Evolutionary conservation across 2,329 filamentous ascomycete species (phyloP).

Genomic region (Cytospora piceicola): DNA sequence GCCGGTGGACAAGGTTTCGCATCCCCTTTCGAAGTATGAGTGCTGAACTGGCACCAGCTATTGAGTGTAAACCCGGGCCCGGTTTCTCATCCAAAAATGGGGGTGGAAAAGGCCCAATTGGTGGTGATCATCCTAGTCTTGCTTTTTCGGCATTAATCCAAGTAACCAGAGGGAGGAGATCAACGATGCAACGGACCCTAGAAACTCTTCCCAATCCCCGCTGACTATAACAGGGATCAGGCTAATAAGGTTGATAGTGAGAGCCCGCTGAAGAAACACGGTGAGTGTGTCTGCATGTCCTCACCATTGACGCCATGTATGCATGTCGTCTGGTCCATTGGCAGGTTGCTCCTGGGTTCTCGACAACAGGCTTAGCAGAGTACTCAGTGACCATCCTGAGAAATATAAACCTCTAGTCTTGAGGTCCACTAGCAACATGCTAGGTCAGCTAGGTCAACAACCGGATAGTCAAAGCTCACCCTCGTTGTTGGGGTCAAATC

Average conservation of each 20-base stretch:
- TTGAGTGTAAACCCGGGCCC: not conserved
- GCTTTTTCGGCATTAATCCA: not conserved
- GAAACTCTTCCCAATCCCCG: constrained; percentile 9
- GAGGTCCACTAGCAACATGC: not conserved
- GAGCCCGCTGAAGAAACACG: constrained; percentile 9
- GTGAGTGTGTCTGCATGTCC: constrained; percentile 15
- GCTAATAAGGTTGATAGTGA: constrained; percentile 20
- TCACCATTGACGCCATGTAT: not conserved
- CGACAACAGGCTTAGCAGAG: not conserved
- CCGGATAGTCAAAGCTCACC: not conserved
- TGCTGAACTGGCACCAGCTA: constrained; percentile 1
- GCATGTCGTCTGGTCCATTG: constrained; percentile 5
- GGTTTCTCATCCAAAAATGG: not conserved
- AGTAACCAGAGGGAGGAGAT: not conserved
- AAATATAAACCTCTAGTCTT: not conserved
- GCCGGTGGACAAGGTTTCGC: not conserved
- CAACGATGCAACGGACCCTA: constrained; percentile 15
- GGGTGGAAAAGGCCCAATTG: not conserved
- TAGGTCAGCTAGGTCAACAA: too few relatives aligned
- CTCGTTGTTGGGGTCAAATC: not conserved
- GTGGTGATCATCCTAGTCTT: not conserved
- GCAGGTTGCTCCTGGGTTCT: not conserved
- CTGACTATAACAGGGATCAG: constrained; percentile 3
- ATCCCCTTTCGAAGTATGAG: not conserved
- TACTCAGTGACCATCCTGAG: not conserved